Conservation (phyloP, 2,329 filamentous ascomycete genomes). For the Penicillium sp. region DNA sequence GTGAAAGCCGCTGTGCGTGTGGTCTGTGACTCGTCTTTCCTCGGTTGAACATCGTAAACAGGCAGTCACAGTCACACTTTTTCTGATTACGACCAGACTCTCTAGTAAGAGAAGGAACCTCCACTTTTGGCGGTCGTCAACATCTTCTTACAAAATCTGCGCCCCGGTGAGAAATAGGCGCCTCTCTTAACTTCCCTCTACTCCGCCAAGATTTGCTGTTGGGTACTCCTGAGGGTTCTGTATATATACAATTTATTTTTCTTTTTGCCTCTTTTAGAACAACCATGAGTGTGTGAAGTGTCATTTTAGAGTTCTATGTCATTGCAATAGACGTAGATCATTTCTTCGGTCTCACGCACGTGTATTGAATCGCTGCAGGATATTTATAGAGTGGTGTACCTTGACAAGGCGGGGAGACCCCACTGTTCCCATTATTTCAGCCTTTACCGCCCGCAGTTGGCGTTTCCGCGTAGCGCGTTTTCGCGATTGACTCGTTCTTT, state of each 20-base stretch:
- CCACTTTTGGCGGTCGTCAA: not conserved
- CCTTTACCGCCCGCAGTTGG: slow-evolving; percentile 2
- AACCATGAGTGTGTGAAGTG: not conserved
- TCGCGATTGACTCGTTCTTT: slow-evolving; percentile 8
- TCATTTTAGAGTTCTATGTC: not conserved
- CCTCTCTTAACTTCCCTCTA: not conserved
- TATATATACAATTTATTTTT: slow-evolving; percentile 9
- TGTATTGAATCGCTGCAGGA: not conserved
- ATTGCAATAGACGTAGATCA: not conserved
- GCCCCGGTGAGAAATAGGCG: not conserved
- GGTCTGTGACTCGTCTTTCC: not conserved
- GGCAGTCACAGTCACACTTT: not conserved
- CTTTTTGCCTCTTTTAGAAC: not conserved
- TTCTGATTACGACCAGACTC: too few relatives aligned
- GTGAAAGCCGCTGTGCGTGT: not conserved
- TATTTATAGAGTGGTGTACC: not conserved
- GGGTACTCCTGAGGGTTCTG: not conserved
- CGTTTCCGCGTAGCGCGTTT: slow-evolving; percentile 10
- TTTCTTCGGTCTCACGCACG: not conserved
- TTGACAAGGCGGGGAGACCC: not conserved
- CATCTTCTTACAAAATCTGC: not conserved
- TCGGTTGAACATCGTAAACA: not conserved
- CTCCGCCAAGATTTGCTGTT: not conserved
- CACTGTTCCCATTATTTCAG: not conserved
- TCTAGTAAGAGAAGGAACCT: not conserved